phyloP scores from a whole-genome alignment of 495 filamentous ascomycete species.

The Hypoxylon lenormandii region DNA sequence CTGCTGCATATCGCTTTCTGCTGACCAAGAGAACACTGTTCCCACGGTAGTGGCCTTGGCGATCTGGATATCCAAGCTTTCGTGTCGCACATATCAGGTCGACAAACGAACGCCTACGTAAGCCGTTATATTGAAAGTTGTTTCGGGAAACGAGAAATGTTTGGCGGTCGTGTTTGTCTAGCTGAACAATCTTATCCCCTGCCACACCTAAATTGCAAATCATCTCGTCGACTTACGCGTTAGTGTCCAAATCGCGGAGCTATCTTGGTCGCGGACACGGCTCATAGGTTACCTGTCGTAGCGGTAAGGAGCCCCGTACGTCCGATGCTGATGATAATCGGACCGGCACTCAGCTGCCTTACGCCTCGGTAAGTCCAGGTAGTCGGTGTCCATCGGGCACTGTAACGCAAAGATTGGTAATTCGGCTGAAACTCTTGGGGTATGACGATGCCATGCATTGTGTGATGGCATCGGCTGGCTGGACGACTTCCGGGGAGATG shows the following conservation, averaged over 20 bases:
- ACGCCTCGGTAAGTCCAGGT: constrained; percentile 32
- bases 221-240: constrained; percentile 39
- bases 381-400: constrained; percentile 11
- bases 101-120: constrained; percentile 42
- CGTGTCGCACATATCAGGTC: constrained; percentile 24
- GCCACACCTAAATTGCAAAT: constrained; percentile 36
- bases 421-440: constrained; percentile 25
- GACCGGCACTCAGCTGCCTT: constrained; percentile 35
- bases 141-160: constrained; percentile 42
- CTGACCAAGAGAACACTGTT: constrained; percentile 3
- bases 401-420: constrained; percentile 24
- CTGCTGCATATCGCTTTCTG: constrained; percentile 24
- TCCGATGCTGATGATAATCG: constrained; percentile 32
- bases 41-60: constrained; percentile 7
- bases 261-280: neutral
- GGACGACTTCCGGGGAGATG: constrained; percentile 21
- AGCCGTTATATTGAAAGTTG: constrained; percentile 39
- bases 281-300: neutral
- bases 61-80: constrained; percentile 15
- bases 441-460: constrained; percentile 40
- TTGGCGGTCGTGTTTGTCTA: constrained; percentile 35
- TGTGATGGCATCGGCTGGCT: constrained; percentile 27
- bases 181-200: constrained; percentile 26
- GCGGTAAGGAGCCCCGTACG: neutral
- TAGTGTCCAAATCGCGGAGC: constrained; percentile 8